A percentile compares a stretch with the other conserved stretches of the same genome.
Evolutionary conservation across 108 stramenopile genomes (phyloP).

Genomic region (Nannochloropsis oceanica): DNA sequence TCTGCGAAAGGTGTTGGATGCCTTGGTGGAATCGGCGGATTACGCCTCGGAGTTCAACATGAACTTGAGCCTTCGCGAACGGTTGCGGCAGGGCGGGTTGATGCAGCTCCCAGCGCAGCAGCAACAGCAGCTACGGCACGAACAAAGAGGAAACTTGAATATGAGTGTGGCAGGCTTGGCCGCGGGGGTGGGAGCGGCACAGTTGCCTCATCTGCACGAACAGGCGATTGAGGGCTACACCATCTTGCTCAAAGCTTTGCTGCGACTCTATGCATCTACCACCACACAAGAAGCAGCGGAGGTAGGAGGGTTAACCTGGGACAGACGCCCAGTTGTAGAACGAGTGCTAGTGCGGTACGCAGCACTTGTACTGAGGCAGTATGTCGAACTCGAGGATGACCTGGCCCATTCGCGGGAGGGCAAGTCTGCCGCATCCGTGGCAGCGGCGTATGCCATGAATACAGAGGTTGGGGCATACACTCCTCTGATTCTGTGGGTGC

Average conservation of each 20-base stretch:
- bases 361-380: neutral
- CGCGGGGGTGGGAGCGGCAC: neutral
- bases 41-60: neutral
- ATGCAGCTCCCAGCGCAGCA: neutral
- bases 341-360: neutral
- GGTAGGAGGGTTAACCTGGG: neutral
- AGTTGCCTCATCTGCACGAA: neutral
- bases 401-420: neutral
- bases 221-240: neutral
- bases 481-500: neutral
- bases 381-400: neutral
- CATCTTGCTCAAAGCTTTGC: neutral
- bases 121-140: neutral
- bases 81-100: neutral
- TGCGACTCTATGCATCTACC: neutral
- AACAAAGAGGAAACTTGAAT: neutral
- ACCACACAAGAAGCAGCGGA: neutral
- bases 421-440: neutral
- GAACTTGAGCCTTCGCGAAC: neutral
- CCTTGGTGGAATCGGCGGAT: neutral
- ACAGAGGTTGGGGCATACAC: neutral
- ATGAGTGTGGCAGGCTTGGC: neutral
- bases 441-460: neutral
- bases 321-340: neutral
- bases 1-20: neutral